phyloP scores from a whole-genome alignment of 495 filamentous ascomycete species.

The Lepidopterella palustris region DNA sequence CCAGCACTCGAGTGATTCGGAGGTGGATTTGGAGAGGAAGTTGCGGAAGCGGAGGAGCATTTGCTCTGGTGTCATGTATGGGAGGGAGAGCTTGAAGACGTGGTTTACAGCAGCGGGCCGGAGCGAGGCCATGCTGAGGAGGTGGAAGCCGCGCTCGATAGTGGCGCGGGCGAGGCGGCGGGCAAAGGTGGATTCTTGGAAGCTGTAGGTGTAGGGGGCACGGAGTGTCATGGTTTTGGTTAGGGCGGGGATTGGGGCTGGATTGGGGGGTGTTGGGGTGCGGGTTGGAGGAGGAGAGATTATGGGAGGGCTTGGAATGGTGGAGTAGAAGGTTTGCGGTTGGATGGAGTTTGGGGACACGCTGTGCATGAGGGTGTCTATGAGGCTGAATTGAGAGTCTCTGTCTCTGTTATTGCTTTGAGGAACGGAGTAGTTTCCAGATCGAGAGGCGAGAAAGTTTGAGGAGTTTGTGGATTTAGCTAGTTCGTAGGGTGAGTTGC shows the following conservation, averaged over 20 bases:
- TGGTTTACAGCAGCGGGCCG: conserved; percentile 45
- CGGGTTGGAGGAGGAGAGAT: conserved; percentile 12
- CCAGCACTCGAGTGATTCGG: conserved; percentile 53
- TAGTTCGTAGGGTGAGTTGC: conserved; percentile 9
- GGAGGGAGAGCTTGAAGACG: conserved; percentile 61
- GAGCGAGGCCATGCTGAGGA: conserved; percentile 52
- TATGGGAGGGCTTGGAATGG: conserved; percentile 7
- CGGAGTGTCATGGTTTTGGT: conserved; percentile 10
- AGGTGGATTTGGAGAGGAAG: conserved; percentile 36
- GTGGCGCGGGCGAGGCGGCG: conserved; percentile 62
- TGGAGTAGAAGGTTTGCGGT: conserved; percentile 3
- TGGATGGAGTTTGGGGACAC: neutral
- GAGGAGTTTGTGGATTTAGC: neutral
- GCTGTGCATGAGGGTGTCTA: conserved; percentile 7
- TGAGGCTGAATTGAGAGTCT: conserved; percentile 20
- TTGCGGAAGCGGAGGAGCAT: conserved; percentile 43
- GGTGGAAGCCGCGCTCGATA: conserved; percentile 54
- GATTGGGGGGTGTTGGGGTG: conserved; percentile 8
- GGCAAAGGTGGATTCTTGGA: conserved; percentile 63
- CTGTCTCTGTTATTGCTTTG: neutral
- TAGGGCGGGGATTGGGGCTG: neutral
- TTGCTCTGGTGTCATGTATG: conserved; percentile 46
- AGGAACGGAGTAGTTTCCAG: neutral
- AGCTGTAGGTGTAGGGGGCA: conserved; percentile 43
- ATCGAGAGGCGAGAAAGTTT: neutral